Conservation (phyloP, 2,329 filamentous ascomycete genomes). For the Monosporascus ibericus region DNA sequence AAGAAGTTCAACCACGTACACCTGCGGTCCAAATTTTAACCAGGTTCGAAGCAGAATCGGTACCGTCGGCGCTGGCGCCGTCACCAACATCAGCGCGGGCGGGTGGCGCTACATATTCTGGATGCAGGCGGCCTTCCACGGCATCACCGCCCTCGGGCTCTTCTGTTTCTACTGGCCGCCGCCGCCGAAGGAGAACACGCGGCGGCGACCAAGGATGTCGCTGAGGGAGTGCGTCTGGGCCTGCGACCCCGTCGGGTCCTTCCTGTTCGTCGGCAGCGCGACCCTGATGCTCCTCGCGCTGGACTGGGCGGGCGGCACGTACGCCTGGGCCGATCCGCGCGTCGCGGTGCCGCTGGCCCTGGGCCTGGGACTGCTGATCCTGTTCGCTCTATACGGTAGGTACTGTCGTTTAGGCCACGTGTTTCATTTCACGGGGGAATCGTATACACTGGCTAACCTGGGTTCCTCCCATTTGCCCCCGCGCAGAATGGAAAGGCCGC, state of each 20-base stretch:
- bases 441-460: too few species aligned
- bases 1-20: neutral
- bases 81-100: conserved; percentile 38
- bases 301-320: conserved; percentile 39
- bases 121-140: conserved; percentile 51
- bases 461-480: neutral
- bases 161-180: conserved; percentile 41
- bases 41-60: conserved; percentile 33
- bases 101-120: conserved; percentile 55
- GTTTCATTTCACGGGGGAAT: neutral
- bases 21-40: neutral
- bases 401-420: neutral
- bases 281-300: conserved; percentile 39
- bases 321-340: conserved; percentile 33
- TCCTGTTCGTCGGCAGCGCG: conserved; percentile 35
- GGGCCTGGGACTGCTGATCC: conserved; percentile 32
- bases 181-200: conserved; percentile 19
- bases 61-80: conserved; percentile 42
- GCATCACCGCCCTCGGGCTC: conserved; percentile 39
- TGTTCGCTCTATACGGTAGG: conserved; percentile 35
- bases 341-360: conserved; percentile 35
- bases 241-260: conserved; percentile 41
- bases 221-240: conserved; percentile 37
- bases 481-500: conserved; percentile 48
- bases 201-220: conserved; percentile 32